Base-by-base conservation (phyloP, 2,329 filamentous ascomycete species). In the Whalleya microplaca region DNA sequence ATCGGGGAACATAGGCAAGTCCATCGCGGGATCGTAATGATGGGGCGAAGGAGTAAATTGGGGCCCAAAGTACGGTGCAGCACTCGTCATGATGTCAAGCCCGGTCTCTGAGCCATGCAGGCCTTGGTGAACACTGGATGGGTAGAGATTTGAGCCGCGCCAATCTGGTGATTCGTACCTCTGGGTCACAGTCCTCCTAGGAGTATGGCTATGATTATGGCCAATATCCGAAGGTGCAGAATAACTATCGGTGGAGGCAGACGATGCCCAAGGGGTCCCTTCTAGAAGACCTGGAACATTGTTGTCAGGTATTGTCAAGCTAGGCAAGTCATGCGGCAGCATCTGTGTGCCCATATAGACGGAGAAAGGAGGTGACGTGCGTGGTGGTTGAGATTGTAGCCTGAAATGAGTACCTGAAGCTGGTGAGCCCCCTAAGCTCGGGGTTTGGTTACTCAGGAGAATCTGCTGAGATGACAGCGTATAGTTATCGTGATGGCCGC, bases 221-320 rank as follows among this genome's bases (percentile, higher is more conserved):
- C 61, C 58, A 42, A 61, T 71, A 14, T 78, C 77, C 6, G 78
- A 77, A 18, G 78, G 75, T 2, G 80, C 78, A 2, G 80, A 82
- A 61, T 77, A 81, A 21, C 71, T 72, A 66, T 79, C 81, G 44
- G 77, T 77, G 7, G 78, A 73, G n/a, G 76, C 71, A 12, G 80
- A 80, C 2, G 78, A 79, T 2, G 73, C 65, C 70, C 78, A 76
- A 4, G 71, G 72, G 8, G 79, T 73, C 47, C 65, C 68, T 23
- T 79, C 78, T 45, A 69, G 51, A 69, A 70, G 66, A 61, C 63
- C 71, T 66, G 71, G 70, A 55, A 66, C 48, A 59, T 55, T 67
- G 49, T 53, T 64, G 50, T 72, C 73, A 55, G 70, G 66, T 57
- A 72, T 71, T 45, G 66, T 69, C 46, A 72, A 66, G 51, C 56